phyloP scores from a whole-genome alignment of 163 green algal species.

The Prototheca stagnorum region DNA sequence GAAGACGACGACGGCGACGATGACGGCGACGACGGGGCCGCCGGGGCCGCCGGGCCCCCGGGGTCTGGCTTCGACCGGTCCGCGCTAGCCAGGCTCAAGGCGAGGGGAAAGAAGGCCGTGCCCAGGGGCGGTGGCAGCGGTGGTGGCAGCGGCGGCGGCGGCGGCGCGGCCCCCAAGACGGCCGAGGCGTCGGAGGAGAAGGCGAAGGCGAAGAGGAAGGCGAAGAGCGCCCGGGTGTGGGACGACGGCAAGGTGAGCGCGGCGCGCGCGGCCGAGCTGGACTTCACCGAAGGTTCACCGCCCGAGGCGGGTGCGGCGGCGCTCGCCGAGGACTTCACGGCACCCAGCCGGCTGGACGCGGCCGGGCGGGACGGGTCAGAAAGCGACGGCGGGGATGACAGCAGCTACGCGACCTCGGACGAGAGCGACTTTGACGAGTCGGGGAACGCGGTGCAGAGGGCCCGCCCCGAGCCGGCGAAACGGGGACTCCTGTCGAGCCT shows the following conservation, averaged over 20 bases:
- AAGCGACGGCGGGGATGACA: too few species aligned
- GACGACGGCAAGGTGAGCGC: conserved; percentile 4
- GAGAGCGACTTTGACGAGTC: too few species aligned
- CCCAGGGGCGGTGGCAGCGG: too few species aligned
- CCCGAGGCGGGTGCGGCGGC: conserved; percentile 1
- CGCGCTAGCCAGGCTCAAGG: conserved; percentile 2
- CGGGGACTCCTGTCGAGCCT: conserved; percentile 55
- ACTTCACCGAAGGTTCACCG: conserved; percentile 37
- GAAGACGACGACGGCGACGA: neutral
- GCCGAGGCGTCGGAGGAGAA: neutral
- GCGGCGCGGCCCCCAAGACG: conserved; percentile 2
- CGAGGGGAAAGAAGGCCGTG: too few species aligned
- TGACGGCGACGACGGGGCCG: neutral
- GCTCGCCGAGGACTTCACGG: conserved; percentile 9
- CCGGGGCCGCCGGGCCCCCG: conserved; percentile 2
- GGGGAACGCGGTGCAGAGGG: neutral
- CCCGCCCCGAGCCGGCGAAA: neutral
- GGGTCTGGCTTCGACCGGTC: conserved; percentile 5
- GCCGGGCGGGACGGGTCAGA: too few species aligned
- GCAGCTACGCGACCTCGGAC: too few species aligned
- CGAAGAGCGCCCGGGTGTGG: conserved; percentile 35
- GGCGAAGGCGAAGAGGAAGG: conserved; percentile 26
- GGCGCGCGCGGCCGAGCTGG: conserved; percentile 16
- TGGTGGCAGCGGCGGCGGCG: conserved; percentile 1
- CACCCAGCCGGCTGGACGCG: conserved; percentile 45